Conservation (phyloP, 257 asterid genomes). For the Coffea eugenioides region DNA sequence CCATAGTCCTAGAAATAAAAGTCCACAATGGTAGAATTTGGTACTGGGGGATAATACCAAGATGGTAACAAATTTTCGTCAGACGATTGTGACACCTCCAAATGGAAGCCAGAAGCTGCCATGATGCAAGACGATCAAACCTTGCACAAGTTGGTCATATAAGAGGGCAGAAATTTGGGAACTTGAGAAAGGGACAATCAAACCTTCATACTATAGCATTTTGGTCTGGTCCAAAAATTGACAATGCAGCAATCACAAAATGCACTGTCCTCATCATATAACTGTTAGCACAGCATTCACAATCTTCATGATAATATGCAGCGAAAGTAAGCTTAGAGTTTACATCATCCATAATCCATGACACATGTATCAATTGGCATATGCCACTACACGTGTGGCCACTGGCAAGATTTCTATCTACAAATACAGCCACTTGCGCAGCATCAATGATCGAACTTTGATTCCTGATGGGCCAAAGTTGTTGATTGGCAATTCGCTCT, state of each 20-base stretch:
- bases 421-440: neutral
- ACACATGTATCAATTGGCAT: conserved; percentile 19
- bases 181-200: conserved; percentile 1
- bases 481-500: conserved; percentile 1
- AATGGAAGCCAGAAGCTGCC: neutral
- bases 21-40: neutral
- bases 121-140: neutral
- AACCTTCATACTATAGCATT: neutral
- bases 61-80: neutral
- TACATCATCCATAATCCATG: neutral
- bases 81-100: neutral
- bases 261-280: conserved; percentile 20
- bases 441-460: conserved; percentile 9
- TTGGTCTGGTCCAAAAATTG: conserved; percentile 10
- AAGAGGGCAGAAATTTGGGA: neutral
- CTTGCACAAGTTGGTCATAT: neutral
- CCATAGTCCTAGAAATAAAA: neutral
- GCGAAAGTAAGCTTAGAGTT: neutral
- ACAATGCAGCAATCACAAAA: conserved; percentile 14
- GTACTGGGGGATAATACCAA: neutral
- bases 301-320: neutral
- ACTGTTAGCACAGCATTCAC: neutral
- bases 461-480: conserved; percentile 11
- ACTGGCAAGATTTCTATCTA: conserved; percentile 5
- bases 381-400: conserved; percentile 25